Evolutionary conservation across 768 basidiomycete species (phyloP).

Genomic region (Boletus huronensis): DNA sequence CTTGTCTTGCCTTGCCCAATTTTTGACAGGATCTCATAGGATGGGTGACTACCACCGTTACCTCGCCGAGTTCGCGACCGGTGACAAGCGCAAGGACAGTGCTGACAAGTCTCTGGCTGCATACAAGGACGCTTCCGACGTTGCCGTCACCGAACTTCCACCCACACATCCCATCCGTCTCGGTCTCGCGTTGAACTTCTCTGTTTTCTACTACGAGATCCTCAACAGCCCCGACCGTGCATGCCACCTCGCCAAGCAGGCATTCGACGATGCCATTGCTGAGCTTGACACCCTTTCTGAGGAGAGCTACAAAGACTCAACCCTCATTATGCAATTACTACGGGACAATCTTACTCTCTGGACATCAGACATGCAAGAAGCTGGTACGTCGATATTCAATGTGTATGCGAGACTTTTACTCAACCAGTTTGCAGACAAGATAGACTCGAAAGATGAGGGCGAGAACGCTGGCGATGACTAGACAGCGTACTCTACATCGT

Average conservation of each 20-base stretch:
- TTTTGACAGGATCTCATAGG: conserved; percentile 45
- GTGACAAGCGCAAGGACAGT: conserved; percentile 94
- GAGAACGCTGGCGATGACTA: conserved; percentile 68
- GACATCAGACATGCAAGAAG: conserved; percentile 97
- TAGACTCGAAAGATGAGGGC: conserved; percentile 67
- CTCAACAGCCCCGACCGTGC: conserved; percentile 98
- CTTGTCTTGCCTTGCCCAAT: not conserved
- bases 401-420: not conserved
- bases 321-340: conserved; percentile 94
- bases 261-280: conserved; percentile 98
- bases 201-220: conserved; percentile 99
- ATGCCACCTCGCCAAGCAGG: conserved; percentile 98
- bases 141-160: conserved; percentile 92
- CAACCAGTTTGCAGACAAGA: conserved; percentile 52
- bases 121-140: conserved; percentile 97
- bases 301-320: conserved; percentile 99
- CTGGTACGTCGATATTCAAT: conserved; percentile 52
- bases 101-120: conserved; percentile 97
- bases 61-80: conserved; percentile 97
- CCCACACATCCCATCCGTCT: conserved; percentile 98
- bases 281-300: conserved; percentile 98
- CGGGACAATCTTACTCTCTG: conserved; percentile 97
- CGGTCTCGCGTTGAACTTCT: conserved; percentile 98
- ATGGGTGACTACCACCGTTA: conserved; percentile 99
- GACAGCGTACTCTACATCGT: conserved; percentile 21